Conservation (phyloP, 768 basidiomycete genomes). For the Boletus sensibilis region DNA sequence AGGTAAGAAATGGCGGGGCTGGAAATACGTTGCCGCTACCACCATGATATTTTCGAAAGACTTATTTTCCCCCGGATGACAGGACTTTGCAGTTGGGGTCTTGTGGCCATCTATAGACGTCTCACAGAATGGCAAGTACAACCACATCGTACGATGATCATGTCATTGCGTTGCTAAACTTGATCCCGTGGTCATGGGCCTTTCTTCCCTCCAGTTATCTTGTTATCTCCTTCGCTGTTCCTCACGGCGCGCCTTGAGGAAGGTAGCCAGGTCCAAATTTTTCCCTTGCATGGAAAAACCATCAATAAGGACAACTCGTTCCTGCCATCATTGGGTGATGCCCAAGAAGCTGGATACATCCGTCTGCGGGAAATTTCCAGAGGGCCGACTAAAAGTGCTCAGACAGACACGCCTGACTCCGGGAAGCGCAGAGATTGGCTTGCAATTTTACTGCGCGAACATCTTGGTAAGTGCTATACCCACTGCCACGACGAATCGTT, state of each 20-base stretch:
- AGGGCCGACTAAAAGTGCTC: conserved; percentile 16
- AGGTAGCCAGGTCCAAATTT: conserved; percentile 49
- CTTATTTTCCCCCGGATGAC: conserved; percentile 19
- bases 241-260: conserved; percentile 58
- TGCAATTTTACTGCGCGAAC: conserved; percentile 59
- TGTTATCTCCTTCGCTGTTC: conserved; percentile 54
- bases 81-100: conserved; percentile 67
- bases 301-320: conserved; percentile 40
- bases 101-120: conserved; percentile 75
- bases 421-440: conserved; percentile 65
- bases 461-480: conserved; percentile 50
- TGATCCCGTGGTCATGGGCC: conserved; percentile 10
- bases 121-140: conserved; percentile 56
- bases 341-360: conserved; percentile 52
- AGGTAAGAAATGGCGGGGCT: conserved; percentile 33
- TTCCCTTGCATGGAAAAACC: conserved; percentile 43
- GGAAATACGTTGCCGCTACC: conserved; percentile 4
- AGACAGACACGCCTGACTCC: conserved; percentile 15
- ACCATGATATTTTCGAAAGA: conserved; percentile 9
- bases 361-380: conserved; percentile 48
- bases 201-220: conserved; percentile 43
- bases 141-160: conserved; percentile 1
- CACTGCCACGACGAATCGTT: background rate
- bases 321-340: conserved; percentile 49
- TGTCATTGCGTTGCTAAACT: conserved; percentile 12